These are phyloP conservation scores for Suillus paluster DNA, from an alignment of 768 basidiomycete genomes.

Conservation along the genomic window DNA sequence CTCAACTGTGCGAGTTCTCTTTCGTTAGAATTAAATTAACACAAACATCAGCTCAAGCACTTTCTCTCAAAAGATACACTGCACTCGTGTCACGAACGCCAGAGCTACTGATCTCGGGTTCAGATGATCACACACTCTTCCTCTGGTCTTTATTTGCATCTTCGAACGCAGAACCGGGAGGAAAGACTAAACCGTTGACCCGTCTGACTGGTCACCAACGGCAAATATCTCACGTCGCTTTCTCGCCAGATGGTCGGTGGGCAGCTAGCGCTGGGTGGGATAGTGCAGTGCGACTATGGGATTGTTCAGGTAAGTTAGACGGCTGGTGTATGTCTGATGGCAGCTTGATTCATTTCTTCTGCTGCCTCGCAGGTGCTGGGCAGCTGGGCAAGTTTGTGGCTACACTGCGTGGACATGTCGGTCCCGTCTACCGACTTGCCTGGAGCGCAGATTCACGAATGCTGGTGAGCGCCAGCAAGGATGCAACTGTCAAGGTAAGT, in stretches of 20 bases:
- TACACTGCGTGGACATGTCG: constrained; percentile 90
- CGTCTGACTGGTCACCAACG: constrained; percentile 94
- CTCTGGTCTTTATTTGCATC: constrained; percentile 86
- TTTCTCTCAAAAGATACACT: constrained; percentile 81
- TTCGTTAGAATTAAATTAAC: neutral
- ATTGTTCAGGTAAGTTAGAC: constrained; percentile 59
- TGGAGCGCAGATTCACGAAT: constrained; percentile 95
- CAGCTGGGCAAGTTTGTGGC: constrained; percentile 86
- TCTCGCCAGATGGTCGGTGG: constrained; percentile 92
- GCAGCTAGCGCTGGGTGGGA: constrained; percentile 94
- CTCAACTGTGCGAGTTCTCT: neutral
- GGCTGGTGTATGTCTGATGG: constrained; percentile 17
- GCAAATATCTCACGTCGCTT: constrained; percentile 91
- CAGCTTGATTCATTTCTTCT: neutral
- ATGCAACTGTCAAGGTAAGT: constrained; percentile 91
- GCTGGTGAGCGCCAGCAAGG: constrained; percentile 94
- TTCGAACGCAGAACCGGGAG: constrained; percentile 31
- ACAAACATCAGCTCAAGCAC: constrained; percentile 61
- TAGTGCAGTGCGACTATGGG: constrained; percentile 91
- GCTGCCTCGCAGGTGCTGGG: constrained; percentile 37
- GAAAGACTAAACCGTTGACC: constrained; percentile 69
- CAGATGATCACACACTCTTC: constrained; percentile 98
- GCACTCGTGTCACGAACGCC: constrained; percentile 62
- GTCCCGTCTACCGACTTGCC: constrained; percentile 90
- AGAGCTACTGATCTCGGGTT: constrained; percentile 92